phyloP scores from a whole-genome alignment of 148 eudicot species.

The Rhododendron kiyosumense region DNA sequence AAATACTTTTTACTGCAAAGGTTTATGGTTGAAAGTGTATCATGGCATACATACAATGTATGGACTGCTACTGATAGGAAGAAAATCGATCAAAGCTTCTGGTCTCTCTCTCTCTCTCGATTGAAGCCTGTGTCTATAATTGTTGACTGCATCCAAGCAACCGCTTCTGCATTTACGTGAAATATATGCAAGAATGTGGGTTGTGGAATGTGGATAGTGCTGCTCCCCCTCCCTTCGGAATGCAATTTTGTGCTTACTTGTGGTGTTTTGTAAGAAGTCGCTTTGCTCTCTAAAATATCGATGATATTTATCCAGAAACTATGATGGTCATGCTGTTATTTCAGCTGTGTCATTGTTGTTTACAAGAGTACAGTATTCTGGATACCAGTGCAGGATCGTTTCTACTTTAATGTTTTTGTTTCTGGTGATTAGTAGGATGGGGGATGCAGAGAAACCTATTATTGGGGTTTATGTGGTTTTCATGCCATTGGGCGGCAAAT shows the following conservation, averaged over 20 bases:
- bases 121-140: background rate
- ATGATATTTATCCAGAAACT: background rate
- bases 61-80: background rate
- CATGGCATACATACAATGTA: background rate
- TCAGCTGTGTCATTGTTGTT: background rate
- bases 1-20: background rate
- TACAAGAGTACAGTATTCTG: background rate
- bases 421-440: constrained; percentile 68
- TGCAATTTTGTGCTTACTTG: background rate
- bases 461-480: constrained; percentile 30
- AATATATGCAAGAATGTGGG: background rate
- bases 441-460: constrained; percentile 46
- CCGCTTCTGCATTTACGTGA: background rate
- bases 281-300: background rate
- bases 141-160: background rate
- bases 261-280: background rate
- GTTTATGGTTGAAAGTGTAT: background rate
- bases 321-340: background rate
- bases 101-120: background rate
- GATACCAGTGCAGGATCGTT: constrained; percentile 3
- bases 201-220: too few species aligned
- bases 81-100: background rate
- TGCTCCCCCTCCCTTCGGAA: too few species aligned
- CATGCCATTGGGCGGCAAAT: constrained; percentile 35
- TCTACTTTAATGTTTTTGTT: constrained; percentile 26